Conservation (phyloP, 2,329 filamentous ascomycete genomes). For the Microascus cirrosus region DNA sequence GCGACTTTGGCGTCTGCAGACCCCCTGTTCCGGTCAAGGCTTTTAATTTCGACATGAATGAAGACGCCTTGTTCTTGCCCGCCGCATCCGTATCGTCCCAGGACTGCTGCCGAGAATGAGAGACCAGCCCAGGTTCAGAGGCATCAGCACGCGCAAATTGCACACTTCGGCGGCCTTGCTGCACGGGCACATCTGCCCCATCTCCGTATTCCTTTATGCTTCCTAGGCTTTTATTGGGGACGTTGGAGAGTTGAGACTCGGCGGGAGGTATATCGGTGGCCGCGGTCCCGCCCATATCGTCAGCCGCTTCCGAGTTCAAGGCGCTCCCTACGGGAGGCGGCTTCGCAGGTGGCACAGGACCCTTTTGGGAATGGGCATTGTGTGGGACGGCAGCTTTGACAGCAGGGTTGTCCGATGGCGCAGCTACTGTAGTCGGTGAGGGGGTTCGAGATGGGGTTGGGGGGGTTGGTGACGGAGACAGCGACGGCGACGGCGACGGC, state of each 20-base stretch:
- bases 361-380: neutral
- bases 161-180: constrained; percentile 45
- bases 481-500: neutral
- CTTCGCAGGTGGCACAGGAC: constrained; percentile 1
- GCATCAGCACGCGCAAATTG: constrained; percentile 57
- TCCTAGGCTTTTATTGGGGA: neutral
- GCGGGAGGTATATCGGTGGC: neutral
- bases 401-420: neutral
- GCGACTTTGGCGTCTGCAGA: constrained; percentile 29
- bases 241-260: neutral
- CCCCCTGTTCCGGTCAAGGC: constrained; percentile 50
- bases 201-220: neutral
- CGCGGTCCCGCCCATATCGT: neutral
- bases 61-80: constrained; percentile 47
- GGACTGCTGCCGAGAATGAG: constrained; percentile 52
- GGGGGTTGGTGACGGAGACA: neutral
- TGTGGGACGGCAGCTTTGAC: neutral
- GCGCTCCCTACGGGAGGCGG: neutral
- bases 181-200: neutral
- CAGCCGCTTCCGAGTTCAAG: neutral
- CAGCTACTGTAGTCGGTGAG: neutral
- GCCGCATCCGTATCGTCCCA: constrained; percentile 53
- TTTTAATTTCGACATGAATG: constrained; percentile 70
- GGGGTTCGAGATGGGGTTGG: neutral
- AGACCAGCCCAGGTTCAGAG: constrained; percentile 29